Evolutionary conservation across 78 protist species (phyloP).

Genomic region (Dictyostelium discoideum): DNA sequence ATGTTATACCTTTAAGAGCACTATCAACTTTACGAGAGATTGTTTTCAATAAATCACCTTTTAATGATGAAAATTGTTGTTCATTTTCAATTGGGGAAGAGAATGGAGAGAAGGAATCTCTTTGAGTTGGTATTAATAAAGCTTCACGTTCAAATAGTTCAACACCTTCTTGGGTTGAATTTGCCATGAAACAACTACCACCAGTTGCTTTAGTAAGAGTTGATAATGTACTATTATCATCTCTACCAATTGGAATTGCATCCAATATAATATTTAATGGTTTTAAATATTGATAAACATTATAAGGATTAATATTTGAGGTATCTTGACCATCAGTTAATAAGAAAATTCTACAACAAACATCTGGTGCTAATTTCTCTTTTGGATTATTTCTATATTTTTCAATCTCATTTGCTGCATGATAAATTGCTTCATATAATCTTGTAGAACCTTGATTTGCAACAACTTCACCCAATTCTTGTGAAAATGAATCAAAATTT

Average conservation of each 20-base stretch:
- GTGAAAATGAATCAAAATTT: constrained; percentile 54
- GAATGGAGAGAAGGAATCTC: constrained; percentile 28
- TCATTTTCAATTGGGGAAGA: neutral
- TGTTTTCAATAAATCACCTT: neutral
- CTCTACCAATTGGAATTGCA: constrained; percentile 32
- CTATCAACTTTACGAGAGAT: neutral
- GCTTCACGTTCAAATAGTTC: constrained; percentile 60
- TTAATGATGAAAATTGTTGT: neutral
- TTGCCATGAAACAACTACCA: constrained; percentile 13
- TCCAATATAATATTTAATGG: constrained; percentile 13
- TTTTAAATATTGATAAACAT: neutral
- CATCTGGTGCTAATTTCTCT: neutral
- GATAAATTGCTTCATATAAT: constrained; percentile 38
- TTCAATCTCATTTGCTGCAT: constrained; percentile 23
- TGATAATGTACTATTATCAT: neutral
- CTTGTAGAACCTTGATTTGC: constrained; percentile 27
- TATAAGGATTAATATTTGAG: neutral
- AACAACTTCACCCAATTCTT: constrained; percentile 11
- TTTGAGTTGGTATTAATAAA: neutral
- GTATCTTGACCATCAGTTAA: constrained; percentile 66
- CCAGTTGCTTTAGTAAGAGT: constrained; percentile 30
- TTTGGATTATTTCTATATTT: neutral
- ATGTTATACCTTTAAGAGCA: neutral
- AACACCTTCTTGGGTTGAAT: neutral
- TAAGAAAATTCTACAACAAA: neutral